phyloP scores from a whole-genome alignment of 208 protist genomes.

The Trypanosoma congolense region DNA sequence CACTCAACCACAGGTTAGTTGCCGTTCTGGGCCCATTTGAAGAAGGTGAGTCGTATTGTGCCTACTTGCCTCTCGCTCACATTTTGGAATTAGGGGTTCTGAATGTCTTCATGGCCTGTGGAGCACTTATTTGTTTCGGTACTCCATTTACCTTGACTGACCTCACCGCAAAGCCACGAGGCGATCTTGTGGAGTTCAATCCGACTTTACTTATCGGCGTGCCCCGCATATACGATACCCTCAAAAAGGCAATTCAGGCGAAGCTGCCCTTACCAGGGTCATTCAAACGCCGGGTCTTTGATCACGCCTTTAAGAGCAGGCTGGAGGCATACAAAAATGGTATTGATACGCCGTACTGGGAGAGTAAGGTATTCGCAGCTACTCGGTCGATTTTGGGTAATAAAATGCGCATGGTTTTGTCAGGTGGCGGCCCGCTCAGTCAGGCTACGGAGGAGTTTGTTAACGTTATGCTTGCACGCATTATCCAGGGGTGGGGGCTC shows the following conservation, averaged over 20 bases:
- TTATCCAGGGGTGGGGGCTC: constrained; percentile 63
- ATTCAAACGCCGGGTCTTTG: constrained; percentile 48
- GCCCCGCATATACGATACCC: constrained; percentile 52
- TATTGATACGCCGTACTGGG: constrained; percentile 68
- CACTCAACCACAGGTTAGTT: constrained; percentile 17
- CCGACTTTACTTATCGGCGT: constrained; percentile 58
- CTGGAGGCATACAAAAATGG: constrained; percentile 46
- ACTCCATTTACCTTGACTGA: constrained; percentile 47
- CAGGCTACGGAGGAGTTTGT: constrained; percentile 66
- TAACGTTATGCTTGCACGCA: constrained; percentile 47
- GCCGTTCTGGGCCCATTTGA: constrained; percentile 30
- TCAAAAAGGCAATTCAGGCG: constrained; percentile 42
- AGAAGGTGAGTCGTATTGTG: constrained; percentile 53
- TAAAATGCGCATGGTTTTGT: constrained; percentile 48
- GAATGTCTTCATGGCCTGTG: constrained; percentile 36
- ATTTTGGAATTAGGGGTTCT: constrained; percentile 65
- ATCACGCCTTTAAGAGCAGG: constrained; percentile 49
- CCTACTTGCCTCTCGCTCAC: constrained; percentile 80
- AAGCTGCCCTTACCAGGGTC: constrained; percentile 35
- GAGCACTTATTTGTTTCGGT: constrained; percentile 60
- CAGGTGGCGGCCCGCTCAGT: constrained; percentile 46
- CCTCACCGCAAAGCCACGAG: constrained; percentile 37
- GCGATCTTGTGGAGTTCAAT: constrained; percentile 68
- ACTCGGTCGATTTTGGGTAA: constrained; percentile 71
- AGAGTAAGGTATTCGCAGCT: constrained; percentile 73